These are phyloP conservation scores for Plectosphaerella cucumerina DNA, from an alignment of 2,329 filamentous ascomycete genomes.

Conservation along the genomic window DNA sequence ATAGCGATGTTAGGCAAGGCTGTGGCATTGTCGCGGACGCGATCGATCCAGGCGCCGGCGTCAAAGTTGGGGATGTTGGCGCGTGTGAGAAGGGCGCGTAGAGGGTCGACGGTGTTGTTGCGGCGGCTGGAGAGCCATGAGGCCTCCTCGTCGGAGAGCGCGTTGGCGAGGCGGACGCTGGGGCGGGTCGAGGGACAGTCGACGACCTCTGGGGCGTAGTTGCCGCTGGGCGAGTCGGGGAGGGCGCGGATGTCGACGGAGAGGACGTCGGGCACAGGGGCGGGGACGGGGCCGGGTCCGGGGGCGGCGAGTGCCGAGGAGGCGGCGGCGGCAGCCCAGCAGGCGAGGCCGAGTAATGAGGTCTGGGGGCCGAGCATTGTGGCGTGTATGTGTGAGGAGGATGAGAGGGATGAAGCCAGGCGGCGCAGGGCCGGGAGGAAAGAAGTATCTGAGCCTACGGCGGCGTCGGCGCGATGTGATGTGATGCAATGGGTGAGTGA, in stretches of 20 bases:
- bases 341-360: neutral
- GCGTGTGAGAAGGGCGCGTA: constrained; percentile 68
- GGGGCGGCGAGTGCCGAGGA: neutral
- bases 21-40: constrained; percentile 60
- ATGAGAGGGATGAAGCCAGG: neutral
- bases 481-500: no score
- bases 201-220: constrained; percentile 67
- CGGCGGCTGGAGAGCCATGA: constrained; percentile 71
- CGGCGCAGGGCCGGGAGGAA: neutral
- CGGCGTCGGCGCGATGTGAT: no score
- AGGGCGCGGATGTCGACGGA: constrained; percentile 23
- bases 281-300: neutral
- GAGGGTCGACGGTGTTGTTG: constrained; percentile 68
- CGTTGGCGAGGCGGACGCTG: constrained; percentile 57
- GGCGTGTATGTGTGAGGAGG: neutral
- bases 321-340: neutral
- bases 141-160: constrained; percentile 64
- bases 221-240: constrained; percentile 40
- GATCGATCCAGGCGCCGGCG: constrained; percentile 66
- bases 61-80: constrained; percentile 77
- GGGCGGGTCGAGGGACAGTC: constrained; percentile 69
- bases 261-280: neutral
- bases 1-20: constrained; percentile 57
- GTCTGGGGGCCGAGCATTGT: neutral
- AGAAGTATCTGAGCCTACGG: neutral